A percentile compares a stretch with the other conserved stretches of the same genome.
These are phyloP conservation scores for Sphaerostilbella broomeana DNA, from an alignment of 2,329 filamentous ascomycete genomes.

Conservation along the genomic window DNA sequence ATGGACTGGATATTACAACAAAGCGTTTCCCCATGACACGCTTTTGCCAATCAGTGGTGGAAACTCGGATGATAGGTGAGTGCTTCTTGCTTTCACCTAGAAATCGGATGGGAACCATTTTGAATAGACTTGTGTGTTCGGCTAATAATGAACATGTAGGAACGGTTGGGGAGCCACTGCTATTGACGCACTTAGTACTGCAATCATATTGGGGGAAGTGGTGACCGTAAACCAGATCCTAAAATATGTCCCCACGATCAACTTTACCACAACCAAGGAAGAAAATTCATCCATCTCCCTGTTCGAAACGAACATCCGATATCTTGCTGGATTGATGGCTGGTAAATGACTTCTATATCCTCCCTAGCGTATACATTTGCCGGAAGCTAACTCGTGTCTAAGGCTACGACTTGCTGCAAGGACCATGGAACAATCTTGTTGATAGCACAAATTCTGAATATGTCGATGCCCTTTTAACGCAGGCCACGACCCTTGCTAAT, in stretches of 20 bases:
- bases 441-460: slow-evolving; percentile 39
- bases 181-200: slow-evolving; percentile 73
- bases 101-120: not conserved
- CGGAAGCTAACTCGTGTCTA: not conserved
- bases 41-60: slow-evolving; percentile 60
- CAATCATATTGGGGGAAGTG: slow-evolving; percentile 65
- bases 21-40: slow-evolving; percentile 74
- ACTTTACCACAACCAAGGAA: slow-evolving; percentile 55
- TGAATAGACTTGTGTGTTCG: not conserved
- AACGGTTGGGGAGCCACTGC: slow-evolving; percentile 83
- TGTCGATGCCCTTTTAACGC: slow-evolving; percentile 55
- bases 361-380: too few relatives aligned
- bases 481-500: slow-evolving; percentile 64
- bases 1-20: slow-evolving; percentile 66
- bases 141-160: slow-evolving; percentile 35
- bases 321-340: slow-evolving; percentile 73
- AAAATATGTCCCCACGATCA: slow-evolving; percentile 60
- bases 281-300: slow-evolving; percentile 55
- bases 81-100: too few relatives aligned
- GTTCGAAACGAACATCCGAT: slow-evolving; percentile 88
- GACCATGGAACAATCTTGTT: slow-evolving; percentile 51
- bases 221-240: slow-evolving; percentile 65
- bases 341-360: slow-evolving; percentile 36
- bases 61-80: slow-evolving; percentile 63
- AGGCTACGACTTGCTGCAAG: slow-evolving; percentile 66